Conservation (phyloP, 192 early-diverging fungal species). For the Phycomyces nitens region DNA sequence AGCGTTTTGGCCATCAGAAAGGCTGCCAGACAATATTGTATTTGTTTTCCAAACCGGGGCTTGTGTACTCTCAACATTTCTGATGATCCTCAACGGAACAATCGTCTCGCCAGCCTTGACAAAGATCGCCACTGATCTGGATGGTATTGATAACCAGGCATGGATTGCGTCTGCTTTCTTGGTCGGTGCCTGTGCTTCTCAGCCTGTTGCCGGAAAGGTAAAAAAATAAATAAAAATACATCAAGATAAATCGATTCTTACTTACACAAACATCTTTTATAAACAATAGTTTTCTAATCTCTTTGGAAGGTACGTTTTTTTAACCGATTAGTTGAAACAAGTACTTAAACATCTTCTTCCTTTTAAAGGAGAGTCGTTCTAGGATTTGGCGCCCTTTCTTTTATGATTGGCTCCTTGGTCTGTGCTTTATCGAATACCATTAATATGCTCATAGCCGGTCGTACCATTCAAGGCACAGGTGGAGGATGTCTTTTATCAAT, state of each 20-base stretch:
- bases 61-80: no score
- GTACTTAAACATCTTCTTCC: no score
- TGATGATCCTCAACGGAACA: not conserved
- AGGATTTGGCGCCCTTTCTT: constrained; percentile 21
- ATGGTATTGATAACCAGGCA: not conserved
- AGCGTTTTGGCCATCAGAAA: no score
- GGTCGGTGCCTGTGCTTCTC: constrained; percentile 5
- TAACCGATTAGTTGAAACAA: no score
- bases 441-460: constrained; percentile 59
- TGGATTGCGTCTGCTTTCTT: constrained; percentile 13
- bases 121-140: constrained; percentile 2
- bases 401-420: constrained; percentile 51
- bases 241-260: no score
- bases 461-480: constrained; percentile 60
- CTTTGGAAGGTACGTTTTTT: no score
- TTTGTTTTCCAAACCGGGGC: no score
- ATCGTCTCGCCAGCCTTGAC: constrained; percentile 11
- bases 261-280: no score
- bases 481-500: constrained; percentile 61
- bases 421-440: constrained; percentile 58
- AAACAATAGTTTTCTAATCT: no score
- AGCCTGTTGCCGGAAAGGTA: constrained; percentile 17
- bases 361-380: constrained; percentile 26
- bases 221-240: no score
- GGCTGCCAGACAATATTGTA: no score